Base-by-base conservation (phyloP, 2,329 filamentous ascomycete genomes). In the Waltergamsia citrina region DNA sequence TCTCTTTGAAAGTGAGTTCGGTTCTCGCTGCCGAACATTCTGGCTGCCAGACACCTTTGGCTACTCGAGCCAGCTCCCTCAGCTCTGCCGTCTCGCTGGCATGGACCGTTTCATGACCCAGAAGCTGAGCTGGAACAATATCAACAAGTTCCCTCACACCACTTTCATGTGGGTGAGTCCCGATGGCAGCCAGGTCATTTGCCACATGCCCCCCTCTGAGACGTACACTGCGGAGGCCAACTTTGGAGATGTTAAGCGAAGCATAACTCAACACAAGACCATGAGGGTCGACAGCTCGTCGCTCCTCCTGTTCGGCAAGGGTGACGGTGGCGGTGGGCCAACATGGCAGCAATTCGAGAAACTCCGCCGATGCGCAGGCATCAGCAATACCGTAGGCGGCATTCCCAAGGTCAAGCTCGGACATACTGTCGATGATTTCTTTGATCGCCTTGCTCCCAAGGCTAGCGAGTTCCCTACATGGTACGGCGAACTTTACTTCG, bases 91-190 rank as follows among this genome's bases (percentile, higher is more conserved):
- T 4, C 66, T 95, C 19, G 84, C 92, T n/a, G 90, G 87, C 15
- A 96, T 98, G 92, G 84, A 76, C 38, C 78, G 90, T 22, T 98
- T 98, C 67, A 82, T 98, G 50, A 98, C 92, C 0, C 92, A 98
- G 59, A 98, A 98, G 64, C 69, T 98, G 39, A 96, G 90, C 66
- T 98, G 92, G 92, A 96, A 96, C 66, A 96, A 96, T 56, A 96
- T 96, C 71, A 96, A 96, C 63, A 94, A 84, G 52, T 98, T 96
- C 62, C 92, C 92, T 0, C 92, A 96, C 53, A 96, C 92, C 6
- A 96, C 92, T 1, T 98, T 98, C 69, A 94, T 94, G 59, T 98
- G 92, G 92, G 88, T 98, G 21, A 78, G 87, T 10, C 74, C 95
- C 11, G 92, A 98, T 55, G 90, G 92, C 38, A 94, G 85, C 50